Base-by-base conservation (phyloP, 257 asterid genomes). In the Fraxinus excelsior region DNA sequence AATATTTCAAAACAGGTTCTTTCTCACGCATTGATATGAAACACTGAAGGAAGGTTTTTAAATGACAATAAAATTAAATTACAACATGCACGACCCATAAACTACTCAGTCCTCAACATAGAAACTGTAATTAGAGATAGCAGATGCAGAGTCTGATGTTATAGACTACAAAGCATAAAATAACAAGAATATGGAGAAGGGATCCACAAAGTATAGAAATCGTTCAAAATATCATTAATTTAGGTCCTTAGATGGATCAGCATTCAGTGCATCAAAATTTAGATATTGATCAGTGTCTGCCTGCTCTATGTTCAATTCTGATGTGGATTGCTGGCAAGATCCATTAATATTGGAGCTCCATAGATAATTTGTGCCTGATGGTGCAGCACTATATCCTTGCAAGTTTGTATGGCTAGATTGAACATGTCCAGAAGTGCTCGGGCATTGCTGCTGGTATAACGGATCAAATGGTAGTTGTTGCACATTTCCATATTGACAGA, bases 201-300 rank as follows among this genome's bases (percentile, higher is more conserved):
- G 21, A 46, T 13, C 21, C 3, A 46, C 56, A 46, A 46, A 19
- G 4, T 3, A 14, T 46, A 46, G 56, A 44, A 19, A 46, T 46
- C 2, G 56, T 46, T 46, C 58, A 46, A 46, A 11, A 46, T 46
- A 16, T 14, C 58, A 46, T 11, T 11, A 11, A 46, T 46, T 14
- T 46, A 14, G 21, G 2, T 4, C n/a, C n/a, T 46, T 46, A 46
- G 7, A 46, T 16, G 58, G 58, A 51, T 26, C 35, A 42, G 29
- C 21, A 73, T 58, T 56, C 10, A 74, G 58, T 5, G 77, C 74
- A 28, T 67, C 83, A 56, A 53, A 69, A 42, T 79, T 79, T 40
- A 80, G 28, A 70, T 80, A 74, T 26, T 40, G 73, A 80, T 80
- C 80, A 4, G 34, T 65, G 5, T 74, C 72, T 18, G 40, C 76